Evolutionary conservation across 2,329 filamentous ascomycete genomes (phyloP).

Genomic region (Cercospora janseana): DNA sequence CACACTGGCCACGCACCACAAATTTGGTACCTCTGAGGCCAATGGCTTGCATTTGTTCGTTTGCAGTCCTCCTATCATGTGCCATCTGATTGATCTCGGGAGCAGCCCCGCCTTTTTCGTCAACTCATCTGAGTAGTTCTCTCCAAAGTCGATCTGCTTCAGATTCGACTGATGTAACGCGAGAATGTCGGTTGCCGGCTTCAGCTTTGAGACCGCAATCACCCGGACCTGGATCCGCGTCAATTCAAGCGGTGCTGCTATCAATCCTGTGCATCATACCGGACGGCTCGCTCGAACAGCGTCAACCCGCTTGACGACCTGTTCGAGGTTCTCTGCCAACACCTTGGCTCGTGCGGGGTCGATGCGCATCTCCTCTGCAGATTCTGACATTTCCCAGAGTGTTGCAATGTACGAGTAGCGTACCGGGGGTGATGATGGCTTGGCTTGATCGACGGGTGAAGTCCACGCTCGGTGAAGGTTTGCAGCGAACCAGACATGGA

Average conservation of each 20-base stretch:
- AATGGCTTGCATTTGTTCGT: constrained; percentile 89
- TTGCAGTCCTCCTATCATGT: constrained; percentile 94
- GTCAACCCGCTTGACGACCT: constrained; percentile 44
- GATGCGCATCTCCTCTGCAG: constrained; percentile 35
- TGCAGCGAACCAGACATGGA: constrained; percentile 17
- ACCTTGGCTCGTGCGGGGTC: constrained; percentile 47
- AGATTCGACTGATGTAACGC: constrained; percentile 64
- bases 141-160: constrained; percentile 73
- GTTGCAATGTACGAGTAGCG: constrained; percentile 6
- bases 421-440: background rate
- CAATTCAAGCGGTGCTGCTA: background rate
- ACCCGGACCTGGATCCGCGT: constrained; percentile 63
- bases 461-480: constrained; percentile 18
- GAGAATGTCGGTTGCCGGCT: constrained; percentile 86
- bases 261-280: constrained; percentile 20
- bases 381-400: constrained; percentile 3
- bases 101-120: constrained; percentile 79
- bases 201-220: constrained; percentile 94
- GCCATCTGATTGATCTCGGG: constrained; percentile 77
- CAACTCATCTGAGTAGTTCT: constrained; percentile 86
- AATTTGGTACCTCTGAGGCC: constrained; percentile 76
- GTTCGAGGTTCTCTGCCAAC: constrained; percentile 46
- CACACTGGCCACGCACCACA: constrained; percentile 89
- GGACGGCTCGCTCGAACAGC: constrained; percentile 31
- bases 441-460: constrained; percentile 5